Evolutionary conservation across 2,329 filamentous ascomycete species (phyloP).

Genomic region (Microdochium paspali): DNA sequence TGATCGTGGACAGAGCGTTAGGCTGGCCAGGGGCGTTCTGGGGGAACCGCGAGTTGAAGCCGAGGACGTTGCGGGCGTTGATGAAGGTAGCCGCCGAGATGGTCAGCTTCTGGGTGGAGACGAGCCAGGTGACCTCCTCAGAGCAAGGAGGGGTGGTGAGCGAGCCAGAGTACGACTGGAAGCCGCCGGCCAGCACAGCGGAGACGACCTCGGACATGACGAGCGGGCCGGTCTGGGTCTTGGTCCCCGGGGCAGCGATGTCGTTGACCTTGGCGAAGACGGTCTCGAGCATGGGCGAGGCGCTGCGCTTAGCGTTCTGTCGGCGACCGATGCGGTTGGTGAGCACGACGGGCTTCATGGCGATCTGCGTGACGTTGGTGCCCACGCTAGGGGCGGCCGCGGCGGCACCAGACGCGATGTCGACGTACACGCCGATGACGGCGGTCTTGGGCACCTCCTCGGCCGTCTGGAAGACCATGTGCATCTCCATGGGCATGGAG

Average conservation of each 20-base stretch:
- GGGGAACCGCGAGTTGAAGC: constrained; percentile 36
- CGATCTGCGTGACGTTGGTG: constrained; percentile 4
- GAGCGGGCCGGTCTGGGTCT: constrained; percentile 28
- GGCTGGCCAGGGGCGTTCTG: constrained; percentile 30
- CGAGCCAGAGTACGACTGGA: constrained; percentile 35
- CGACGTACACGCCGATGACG: constrained; percentile 34
- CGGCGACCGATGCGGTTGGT: constrained; percentile 21
- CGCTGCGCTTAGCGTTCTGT: constrained; percentile 23
- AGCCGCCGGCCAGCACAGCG: constrained; percentile 22
- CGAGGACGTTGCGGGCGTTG: constrained; percentile 30
- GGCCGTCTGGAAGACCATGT: constrained; percentile 47
- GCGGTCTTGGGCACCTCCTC: constrained; percentile 24
- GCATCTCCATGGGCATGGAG: constrained; percentile 42
- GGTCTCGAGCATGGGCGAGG: constrained; percentile 33
- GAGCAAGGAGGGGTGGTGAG: constrained; percentile 40
- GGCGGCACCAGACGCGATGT: constrained; percentile 18
- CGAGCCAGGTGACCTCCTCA: constrained; percentile 37
- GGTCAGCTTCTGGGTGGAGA: constrained; percentile 30
- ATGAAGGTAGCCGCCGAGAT: constrained; percentile 27
- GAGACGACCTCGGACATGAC: constrained; percentile 32
- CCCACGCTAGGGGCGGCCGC: constrained; percentile 5
- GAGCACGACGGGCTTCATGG: not conserved
- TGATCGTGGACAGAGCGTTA: constrained; percentile 21
- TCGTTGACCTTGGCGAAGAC: constrained; percentile 30
- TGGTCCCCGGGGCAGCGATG: constrained; percentile 31